Evolutionary conservation across 169 alveolate genomes (phyloP), one percentile per base, ranked within the genome.

Genomic region (Cryptosporidium sp.): DNA sequence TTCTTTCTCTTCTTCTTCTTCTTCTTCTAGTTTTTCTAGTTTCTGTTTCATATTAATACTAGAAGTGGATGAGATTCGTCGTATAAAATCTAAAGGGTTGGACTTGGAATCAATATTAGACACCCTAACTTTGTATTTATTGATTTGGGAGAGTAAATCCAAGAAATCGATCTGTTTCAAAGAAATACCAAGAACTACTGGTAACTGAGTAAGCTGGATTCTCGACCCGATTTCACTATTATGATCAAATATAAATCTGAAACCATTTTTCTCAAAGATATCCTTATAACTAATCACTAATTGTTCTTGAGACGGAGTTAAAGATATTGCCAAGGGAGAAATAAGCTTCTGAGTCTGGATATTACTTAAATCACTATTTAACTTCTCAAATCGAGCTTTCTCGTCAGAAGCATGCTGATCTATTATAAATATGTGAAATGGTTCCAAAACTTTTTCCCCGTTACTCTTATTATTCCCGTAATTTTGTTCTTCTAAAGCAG

Each of bases 331-430:
- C n/a, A 97, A 18, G 8, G 99, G 99, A 52, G 93, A 86, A 21
- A 98, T 94, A 48, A 98, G 93, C 26, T 94, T 94, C 85, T 97
- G 98, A 65, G 95, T 93, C 16, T 94, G 93, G 62, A 98, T 96
- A 8, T 43, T 41, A 33, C 91, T 86, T 67, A 95, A 95, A 37
- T 93, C 92, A 71, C 93, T 94, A 58, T 97, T 95, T 26, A 96
- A 94, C 10, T 92, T 93, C 85, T 98, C 99, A 92, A 97, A 97
- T 21, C 94, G 95, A 21, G 89, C 75, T 91, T 98, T 98, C 91
- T 98, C 99, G 91, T 98, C 99, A 39, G 99, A 97, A 0, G 99
- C 99, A 93, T 98, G 99, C 86, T 98, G 98, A 92, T 98, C 99
- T 39, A 98, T 94, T 0, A 98, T 96, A 91, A 96, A 98, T 70